Evolutionary conservation across 2,329 filamentous ascomycete genomes (phyloP).

Genomic region (Apiospora saccharicola): DNA sequence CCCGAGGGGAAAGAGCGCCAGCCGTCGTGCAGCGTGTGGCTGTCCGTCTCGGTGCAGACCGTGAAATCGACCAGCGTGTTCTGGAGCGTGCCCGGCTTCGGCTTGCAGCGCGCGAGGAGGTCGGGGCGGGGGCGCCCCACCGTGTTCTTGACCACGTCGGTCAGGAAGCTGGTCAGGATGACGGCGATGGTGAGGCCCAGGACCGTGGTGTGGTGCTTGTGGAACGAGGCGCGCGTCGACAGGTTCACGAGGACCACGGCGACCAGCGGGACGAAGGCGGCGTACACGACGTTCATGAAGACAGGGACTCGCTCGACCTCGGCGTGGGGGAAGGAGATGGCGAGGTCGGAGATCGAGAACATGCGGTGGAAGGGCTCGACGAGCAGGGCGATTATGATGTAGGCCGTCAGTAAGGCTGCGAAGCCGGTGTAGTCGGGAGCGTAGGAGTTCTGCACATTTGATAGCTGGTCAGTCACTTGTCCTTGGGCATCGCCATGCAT

Average conservation of each 20-base stretch:
- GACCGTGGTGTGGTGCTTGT: constrained; percentile 86
- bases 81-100: constrained; percentile 56
- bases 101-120: constrained; percentile 79
- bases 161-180: constrained; percentile 81
- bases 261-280: constrained; percentile 73
- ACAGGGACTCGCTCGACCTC: constrained; percentile 84
- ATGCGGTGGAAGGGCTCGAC: constrained; percentile 91
- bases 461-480: constrained; percentile 19
- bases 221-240: constrained; percentile 66
- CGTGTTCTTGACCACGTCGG: constrained; percentile 89
- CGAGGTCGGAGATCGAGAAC: constrained; percentile 86
- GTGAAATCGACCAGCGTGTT: constrained; percentile 67
- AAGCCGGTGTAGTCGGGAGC: constrained; percentile 89
- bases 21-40: constrained; percentile 78
- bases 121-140: constrained; percentile 76
- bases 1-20: constrained; percentile 86
- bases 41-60: constrained; percentile 75
- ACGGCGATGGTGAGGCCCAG: constrained; percentile 82
- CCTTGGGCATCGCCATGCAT: neutral
- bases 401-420: constrained; percentile 70
- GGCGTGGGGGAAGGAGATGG: constrained; percentile 88
- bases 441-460: constrained; percentile 71
- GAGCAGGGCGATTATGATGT: constrained; percentile 71
- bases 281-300: constrained; percentile 81
- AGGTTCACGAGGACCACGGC: constrained; percentile 72